Evolutionary conservation across 768 basidiomycete genomes (phyloP), one percentile per base, ranked within the genome.

Genomic region (Hemileccinum rubropunctum): DNA sequence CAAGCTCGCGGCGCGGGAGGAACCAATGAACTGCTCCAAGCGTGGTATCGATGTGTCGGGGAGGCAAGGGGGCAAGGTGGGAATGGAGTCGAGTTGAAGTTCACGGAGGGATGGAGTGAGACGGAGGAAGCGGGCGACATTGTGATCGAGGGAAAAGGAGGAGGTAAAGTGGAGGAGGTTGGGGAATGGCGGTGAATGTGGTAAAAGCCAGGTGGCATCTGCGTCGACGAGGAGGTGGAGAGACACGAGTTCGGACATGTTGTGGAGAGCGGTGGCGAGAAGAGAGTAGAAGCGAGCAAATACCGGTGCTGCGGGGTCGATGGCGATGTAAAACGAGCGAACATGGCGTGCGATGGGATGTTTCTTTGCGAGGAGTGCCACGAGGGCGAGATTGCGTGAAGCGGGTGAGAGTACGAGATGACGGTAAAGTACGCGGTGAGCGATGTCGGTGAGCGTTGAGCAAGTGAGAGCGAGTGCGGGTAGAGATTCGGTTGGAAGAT

Each of bases 401-500:
- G 72, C 58, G 27, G 81, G 75, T 46, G 81, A 56, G 43, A 70
- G 62, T 2, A 30, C 28, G 55, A 89, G 58, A 59, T 78, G 66
- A 47, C 83, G 76, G 66, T 86, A 91, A 66, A 91, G 83, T 32
- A 73, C 63, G 51, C 80, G 80, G 51, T 79, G 80, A 0, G 83
- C 83, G 57, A 80, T 65, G 47, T 69, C 70, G 53, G 71, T 68
- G 60, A 84, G 58, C 30, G 62, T 54, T 13, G 75, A 62, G 53
- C 56, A 68, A 7, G 79, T 71, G 17, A 62, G 67, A 2, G 84
- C 73, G 55, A 86, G 72, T 11, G 75, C 63, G 42, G 73, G 67
- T 57, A 88, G 80, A n/a, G 66, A 54, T 47, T 40, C 45, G 38
- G 20, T 63, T 59, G 62, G 55, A 51, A 76, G 64, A 47, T 57